These are phyloP conservation scores for Colletotrichum coccodes DNA, from an alignment of 2,329 filamentous ascomycete genomes.

Conservation along the genomic window DNA sequence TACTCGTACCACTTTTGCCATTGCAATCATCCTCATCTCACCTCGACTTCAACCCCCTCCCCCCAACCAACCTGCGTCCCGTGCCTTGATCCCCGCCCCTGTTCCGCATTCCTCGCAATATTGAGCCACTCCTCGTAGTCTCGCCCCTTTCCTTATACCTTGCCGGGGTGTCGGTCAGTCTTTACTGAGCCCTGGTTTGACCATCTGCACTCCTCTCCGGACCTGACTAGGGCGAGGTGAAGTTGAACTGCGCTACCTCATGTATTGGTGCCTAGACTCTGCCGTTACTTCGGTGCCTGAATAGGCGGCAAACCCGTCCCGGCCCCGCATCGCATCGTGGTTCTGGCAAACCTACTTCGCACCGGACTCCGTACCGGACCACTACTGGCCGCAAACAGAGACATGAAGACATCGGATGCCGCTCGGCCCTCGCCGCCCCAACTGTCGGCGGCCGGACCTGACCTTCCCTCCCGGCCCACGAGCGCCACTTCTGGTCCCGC, in stretches of 20 bases:
- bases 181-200: not conserved
- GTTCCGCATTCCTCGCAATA: not conserved
- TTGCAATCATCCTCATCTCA: not conserved
- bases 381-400: not conserved
- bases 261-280: not conserved
- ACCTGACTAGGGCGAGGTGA: not conserved
- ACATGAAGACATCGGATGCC: conserved; percentile 15
- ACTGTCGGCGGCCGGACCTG: conserved; percentile 4
- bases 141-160: not conserved
- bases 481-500: conserved; percentile 48
- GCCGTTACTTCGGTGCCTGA: not conserved
- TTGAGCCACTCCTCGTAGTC: not conserved
- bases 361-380: not conserved
- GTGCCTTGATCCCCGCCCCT: not conserved
- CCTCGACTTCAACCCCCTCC: not conserved
- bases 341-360: not conserved
- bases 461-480: not conserved
- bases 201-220: not conserved
- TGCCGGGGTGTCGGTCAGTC: not conserved
- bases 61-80: not conserved
- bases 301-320: not conserved
- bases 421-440: conserved; percentile 1
- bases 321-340: conserved; percentile 4
- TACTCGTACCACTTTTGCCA: not conserved
- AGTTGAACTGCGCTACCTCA: not conserved